These are phyloP conservation scores for Blakeslea trispora DNA, from an alignment of 371 early-diverging fungal genomes.

Conservation along the genomic window DNA sequence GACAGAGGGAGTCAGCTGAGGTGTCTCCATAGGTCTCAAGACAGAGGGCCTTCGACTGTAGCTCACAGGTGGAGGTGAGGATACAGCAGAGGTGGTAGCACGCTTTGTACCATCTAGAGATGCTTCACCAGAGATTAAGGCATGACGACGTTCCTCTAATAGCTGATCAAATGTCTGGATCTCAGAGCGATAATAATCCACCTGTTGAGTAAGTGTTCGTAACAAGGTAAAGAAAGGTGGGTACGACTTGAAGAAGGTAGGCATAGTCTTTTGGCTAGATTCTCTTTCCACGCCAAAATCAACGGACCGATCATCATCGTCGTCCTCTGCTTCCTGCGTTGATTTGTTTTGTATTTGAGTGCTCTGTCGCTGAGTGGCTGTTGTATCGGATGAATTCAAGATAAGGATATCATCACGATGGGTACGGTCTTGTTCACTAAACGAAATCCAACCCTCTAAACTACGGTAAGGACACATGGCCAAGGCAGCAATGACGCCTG, in stretches of 20 bases:
- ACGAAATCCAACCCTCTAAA: conserved; percentile 80
- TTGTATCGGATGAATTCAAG: conserved; percentile 13
- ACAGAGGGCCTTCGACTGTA: conserved; percentile 22
- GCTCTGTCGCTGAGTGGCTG: conserved; percentile 11
- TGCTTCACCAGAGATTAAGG: conserved; percentile 42
- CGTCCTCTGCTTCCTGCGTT: conserved; percentile 43
- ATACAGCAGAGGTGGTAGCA: not conserved
- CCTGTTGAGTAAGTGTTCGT: conserved; percentile 64
- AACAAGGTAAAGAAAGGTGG: conserved; percentile 68
- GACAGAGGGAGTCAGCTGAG: conserved; percentile 18
- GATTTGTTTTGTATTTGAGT: conserved; percentile 25
- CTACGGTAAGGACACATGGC: conserved; percentile 77
- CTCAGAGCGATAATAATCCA: conserved; percentile 69
- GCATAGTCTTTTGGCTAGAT: conserved; percentile 33
- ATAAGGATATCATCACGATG: conserved; percentile 52
- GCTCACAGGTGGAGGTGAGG: not conserved
- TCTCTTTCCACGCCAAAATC: conserved; percentile 49
- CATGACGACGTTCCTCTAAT: conserved; percentile 57
- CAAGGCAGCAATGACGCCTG: conserved; percentile 84
- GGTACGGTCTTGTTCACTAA: conserved; percentile 62
- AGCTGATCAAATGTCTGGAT: conserved; percentile 57
- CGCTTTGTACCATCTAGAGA: conserved; percentile 13
- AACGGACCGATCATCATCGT: conserved; percentile 53
- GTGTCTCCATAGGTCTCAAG: conserved; percentile 10
- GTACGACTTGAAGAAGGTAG: conserved; percentile 56